Conservation (phyloP, 176 grass and related monocot genomes). For the Oryza australiensis region DNA sequence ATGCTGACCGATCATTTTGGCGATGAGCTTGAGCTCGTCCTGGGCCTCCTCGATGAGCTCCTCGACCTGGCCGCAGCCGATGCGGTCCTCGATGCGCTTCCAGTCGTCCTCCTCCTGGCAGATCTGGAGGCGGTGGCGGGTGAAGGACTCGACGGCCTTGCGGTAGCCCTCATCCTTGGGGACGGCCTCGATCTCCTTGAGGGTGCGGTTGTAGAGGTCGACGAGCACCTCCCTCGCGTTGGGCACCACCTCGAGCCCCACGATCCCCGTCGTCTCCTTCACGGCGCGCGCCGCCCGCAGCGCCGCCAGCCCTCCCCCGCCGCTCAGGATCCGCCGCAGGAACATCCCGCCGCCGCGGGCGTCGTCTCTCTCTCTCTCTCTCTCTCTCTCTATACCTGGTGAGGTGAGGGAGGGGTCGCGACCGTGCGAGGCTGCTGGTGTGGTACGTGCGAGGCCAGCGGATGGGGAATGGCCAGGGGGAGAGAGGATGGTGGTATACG, state of each 20-base stretch:
- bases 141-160: constrained; percentile 93
- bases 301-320: constrained; percentile 42
- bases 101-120: constrained; percentile 80
- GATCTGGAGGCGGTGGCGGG: constrained; percentile 76
- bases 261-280: constrained; percentile 89
- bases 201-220: constrained; percentile 70
- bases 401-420: constrained; percentile 14
- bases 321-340: constrained; percentile 75
- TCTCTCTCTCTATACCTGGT: neutral
- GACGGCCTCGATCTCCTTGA: constrained; percentile 84
- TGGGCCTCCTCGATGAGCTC: constrained; percentile 93
- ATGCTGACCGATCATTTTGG: constrained; percentile 67
- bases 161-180: constrained; percentile 88
- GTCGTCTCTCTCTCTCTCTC: constrained; percentile 1
- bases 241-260: constrained; percentile 84
- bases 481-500: neutral
- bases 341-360: constrained; percentile 60
- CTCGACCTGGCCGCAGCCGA: constrained; percentile 84
- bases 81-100: constrained; percentile 74
- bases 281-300: constrained; percentile 52
- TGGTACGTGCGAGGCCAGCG: neutral
- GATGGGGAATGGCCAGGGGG: constrained; percentile 4
- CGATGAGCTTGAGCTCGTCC: constrained; percentile 89
- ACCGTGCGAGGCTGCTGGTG: constrained; percentile 4
- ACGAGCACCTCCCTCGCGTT: constrained; percentile 81